Percentiles rank a stretch among this genome's conserved stretches.
phyloP scores from a whole-genome alignment of 257 asterid genomes.

The Salvia splendens region DNA sequence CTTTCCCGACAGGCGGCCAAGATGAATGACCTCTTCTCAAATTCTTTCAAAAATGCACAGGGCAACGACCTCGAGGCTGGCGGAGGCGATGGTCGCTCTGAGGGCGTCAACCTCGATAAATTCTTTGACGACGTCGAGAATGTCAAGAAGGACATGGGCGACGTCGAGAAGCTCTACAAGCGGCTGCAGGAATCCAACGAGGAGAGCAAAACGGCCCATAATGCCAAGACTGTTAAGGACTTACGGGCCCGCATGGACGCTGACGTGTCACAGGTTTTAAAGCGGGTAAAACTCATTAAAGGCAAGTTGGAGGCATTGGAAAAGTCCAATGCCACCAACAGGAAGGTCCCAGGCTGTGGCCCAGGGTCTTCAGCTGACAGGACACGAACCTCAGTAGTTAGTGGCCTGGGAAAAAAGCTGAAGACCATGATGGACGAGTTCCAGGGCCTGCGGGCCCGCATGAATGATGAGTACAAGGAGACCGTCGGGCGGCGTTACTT shows the following conservation, averaged over 20 bases:
- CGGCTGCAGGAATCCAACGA: slow-evolving; percentile 51
- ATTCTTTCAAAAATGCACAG: slow-evolving; percentile 45
- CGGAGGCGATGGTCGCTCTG: slow-evolving; percentile 38
- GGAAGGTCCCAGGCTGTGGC: slow-evolving; percentile 58
- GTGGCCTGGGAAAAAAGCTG: slow-evolving; percentile 55
- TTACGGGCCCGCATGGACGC: slow-evolving; percentile 54
- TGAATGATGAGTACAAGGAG: slow-evolving; percentile 61
- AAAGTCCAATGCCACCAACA: slow-evolving; percentile 47
- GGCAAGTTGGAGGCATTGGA: slow-evolving; percentile 52
- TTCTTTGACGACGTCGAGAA: slow-evolving; percentile 55
- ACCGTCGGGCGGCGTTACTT: slow-evolving; percentile 56
- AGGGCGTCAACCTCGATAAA: slow-evolving; percentile 50
- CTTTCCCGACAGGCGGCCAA: slow-evolving; percentile 31
- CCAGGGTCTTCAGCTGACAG: slow-evolving; percentile 61
- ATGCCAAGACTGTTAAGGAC: slow-evolving; percentile 52
- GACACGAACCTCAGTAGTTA: slow-evolving; percentile 46
- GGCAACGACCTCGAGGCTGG: slow-evolving; percentile 51
- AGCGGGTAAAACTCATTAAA: slow-evolving; percentile 49
- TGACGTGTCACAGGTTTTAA: slow-evolving; percentile 50
- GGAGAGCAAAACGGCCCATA: slow-evolving; percentile 54
- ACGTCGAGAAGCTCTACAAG: slow-evolving; percentile 50
- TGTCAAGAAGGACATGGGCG: slow-evolving; percentile 52
- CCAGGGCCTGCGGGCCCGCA: slow-evolving; percentile 49
- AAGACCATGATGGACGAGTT: slow-evolving; percentile 57
- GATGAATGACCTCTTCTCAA: slow-evolving; percentile 65